Conservation (phyloP, 345 rosid genomes). For the Hirschfeldia incana region DNA sequence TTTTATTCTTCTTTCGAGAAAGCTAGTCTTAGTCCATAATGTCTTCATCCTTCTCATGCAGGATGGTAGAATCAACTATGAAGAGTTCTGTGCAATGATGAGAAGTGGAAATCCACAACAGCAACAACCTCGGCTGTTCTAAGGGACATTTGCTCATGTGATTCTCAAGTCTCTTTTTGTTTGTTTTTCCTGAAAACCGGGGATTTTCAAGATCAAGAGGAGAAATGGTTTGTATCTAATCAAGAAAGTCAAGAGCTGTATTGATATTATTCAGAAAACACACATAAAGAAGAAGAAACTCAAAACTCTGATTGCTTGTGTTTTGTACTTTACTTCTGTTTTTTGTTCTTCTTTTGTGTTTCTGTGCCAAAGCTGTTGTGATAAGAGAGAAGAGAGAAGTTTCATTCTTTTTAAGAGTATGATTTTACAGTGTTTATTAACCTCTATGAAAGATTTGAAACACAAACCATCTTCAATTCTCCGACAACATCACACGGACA, state of each 20-base stretch:
- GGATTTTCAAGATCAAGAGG: slow-evolving; percentile 9
- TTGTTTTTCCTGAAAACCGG: background rate
- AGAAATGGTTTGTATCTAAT: slow-evolving; percentile 28
- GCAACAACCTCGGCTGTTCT: slow-evolving; percentile 51
- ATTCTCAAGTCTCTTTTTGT: slow-evolving; percentile 6
- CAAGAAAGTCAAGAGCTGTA: slow-evolving; percentile 29
- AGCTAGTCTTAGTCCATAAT: background rate
- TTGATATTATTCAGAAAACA: slow-evolving; percentile 22
- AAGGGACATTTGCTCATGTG: slow-evolving; percentile 17
- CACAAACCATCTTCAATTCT: background rate
- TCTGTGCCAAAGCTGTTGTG: slow-evolving; percentile 28
- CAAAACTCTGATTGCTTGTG: slow-evolving; percentile 33
- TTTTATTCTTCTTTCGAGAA: background rate
- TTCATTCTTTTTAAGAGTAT: background rate
- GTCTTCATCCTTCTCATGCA: slow-evolving; percentile 23
- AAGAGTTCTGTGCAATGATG: slow-evolving; percentile 90
- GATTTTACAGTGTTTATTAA: background rate
- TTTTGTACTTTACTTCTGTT: slow-evolving; percentile 17
- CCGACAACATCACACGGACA: background rate
- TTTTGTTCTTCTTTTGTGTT: slow-evolving; percentile 15
- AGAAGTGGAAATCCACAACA: slow-evolving; percentile 74
- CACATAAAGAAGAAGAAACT: slow-evolving; percentile 27
- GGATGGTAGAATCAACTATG: slow-evolving; percentile 91
- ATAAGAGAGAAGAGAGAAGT: slow-evolving; percentile 20
- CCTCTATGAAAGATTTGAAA: background rate